A percentile compares a stretch with the other conserved stretches of the same genome.
phyloP scores from a whole-genome alignment of 1,284 basidiomycete species.

The Puccinia brachypodii region DNA sequence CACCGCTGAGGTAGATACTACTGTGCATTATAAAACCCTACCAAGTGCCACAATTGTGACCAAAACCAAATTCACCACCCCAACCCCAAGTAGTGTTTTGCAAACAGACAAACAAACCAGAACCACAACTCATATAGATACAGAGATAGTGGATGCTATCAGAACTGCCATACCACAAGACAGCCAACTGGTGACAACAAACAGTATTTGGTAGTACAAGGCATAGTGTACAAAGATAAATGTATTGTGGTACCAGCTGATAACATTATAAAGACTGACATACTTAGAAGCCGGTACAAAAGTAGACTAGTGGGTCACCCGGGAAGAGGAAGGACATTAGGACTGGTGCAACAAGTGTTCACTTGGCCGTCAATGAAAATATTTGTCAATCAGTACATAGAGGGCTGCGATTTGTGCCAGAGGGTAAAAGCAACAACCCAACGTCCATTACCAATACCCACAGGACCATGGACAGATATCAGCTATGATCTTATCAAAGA shows the following conservation, averaged over 20 bases:
- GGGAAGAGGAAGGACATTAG: slow-evolving; percentile 58
- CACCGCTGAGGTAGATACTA: too few relatives aligned
- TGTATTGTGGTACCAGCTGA: not conserved
- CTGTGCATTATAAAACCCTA: too few relatives aligned
- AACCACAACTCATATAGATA: too few relatives aligned
- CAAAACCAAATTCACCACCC: too few relatives aligned
- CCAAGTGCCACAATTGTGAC: too few relatives aligned
- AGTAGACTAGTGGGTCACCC: slow-evolving; percentile 58
- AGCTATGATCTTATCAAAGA: slow-evolving; percentile 17
- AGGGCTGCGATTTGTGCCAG: slow-evolving; percentile 53
- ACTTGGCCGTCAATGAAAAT: slow-evolving; percentile 58
- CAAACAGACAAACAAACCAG: too few relatives aligned
- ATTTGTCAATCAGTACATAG: slow-evolving; percentile 54
- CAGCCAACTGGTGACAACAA: too few relatives aligned
- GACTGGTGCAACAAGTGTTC: slow-evolving; percentile 52
- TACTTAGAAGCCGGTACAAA: slow-evolving; percentile 51
- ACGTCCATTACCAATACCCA: not conserved
- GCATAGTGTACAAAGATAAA: not conserved
- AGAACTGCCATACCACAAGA: too few relatives aligned
- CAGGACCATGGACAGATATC: slow-evolving; percentile 2
- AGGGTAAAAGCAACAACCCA: slow-evolving; percentile 22
- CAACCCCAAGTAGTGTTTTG: too few relatives aligned
- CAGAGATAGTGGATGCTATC: too few relatives aligned
- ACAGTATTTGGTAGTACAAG: too few relatives aligned
- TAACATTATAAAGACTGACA: not conserved